Conservation (phyloP, 345 rosid species). For the Adansonia digitata region DNA sequence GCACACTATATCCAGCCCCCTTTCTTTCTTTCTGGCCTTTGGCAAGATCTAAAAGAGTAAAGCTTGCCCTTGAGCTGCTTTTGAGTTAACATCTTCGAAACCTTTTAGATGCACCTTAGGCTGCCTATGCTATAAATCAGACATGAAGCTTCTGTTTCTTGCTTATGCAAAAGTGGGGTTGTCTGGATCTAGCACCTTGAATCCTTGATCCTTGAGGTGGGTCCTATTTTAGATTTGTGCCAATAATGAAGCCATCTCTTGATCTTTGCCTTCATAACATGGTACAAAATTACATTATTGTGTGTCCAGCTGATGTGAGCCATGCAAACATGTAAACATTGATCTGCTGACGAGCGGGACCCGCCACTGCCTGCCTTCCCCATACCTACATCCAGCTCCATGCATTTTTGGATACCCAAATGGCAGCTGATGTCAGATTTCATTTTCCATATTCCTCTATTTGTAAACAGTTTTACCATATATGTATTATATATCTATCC, state of each 20-base stretch:
- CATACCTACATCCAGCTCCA: no score
- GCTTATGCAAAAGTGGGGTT: slow-evolving; percentile 18
- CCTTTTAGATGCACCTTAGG: slow-evolving; percentile 8
- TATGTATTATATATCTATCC: neutral
- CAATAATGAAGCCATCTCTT: slow-evolving; percentile 12
- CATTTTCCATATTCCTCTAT: neutral
- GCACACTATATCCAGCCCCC: slow-evolving; percentile 2
- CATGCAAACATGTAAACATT: slow-evolving; percentile 27
- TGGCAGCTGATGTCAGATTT: neutral
- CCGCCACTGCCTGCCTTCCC: slow-evolving; percentile 3
- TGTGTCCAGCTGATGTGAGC: slow-evolving; percentile 17
- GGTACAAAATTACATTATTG: neutral
- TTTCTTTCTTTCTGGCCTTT: slow-evolving; percentile 19
- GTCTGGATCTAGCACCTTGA: slow-evolving; percentile 19
- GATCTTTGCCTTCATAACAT: slow-evolving; percentile 11
- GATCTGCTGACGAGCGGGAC: slow-evolving; percentile 17
- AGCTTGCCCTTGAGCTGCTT: neutral
- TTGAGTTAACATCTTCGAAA: neutral
- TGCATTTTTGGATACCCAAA: neutral
- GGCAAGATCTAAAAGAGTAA: slow-evolving; percentile 19
- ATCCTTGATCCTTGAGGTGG: slow-evolving; percentile 10
- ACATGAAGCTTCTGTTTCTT: slow-evolving; percentile 7
- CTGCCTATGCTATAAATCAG: neutral
- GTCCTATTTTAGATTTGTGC: slow-evolving; percentile 8
- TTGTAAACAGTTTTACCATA: neutral